These are phyloP conservation scores for Funneliformis mosseae DNA, from an alignment of 192 early-diverging fungal species.

Conservation along the genomic window DNA sequence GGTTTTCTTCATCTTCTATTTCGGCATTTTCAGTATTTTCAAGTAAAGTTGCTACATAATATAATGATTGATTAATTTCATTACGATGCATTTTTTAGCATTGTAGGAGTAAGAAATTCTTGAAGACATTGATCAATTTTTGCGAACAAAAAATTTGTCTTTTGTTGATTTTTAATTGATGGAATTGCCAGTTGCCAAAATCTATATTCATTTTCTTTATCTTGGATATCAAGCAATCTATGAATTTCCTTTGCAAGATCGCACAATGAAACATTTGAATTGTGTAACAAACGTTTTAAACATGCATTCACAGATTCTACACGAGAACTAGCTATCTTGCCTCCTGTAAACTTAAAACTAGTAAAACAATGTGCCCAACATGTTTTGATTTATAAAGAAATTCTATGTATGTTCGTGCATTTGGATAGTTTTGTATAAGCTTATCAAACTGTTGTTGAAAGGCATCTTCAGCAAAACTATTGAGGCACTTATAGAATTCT, in stretches of 20 bases:
- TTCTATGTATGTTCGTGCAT: background rate
- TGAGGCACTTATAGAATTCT: background rate
- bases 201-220: constrained; percentile 6
- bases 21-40: background rate
- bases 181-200: background rate
- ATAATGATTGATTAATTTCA: background rate
- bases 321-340: background rate
- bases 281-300: background rate
- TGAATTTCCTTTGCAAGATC: background rate
- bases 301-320: background rate
- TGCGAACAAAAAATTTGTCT: background rate
- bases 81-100: constrained; percentile 2
- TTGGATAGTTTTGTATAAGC: background rate
- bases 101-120: background rate
- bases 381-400: background rate
- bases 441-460: background rate
- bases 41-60: background rate
- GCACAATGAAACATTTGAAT: background rate
- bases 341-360: background rate
- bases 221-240: background rate
- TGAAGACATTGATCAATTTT: background rate
- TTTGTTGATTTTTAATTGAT: background rate
- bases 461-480: background rate
- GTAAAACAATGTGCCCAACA: background rate
- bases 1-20: background rate